These are phyloP conservation scores for Camelina hispida DNA, from an alignment of 345 rosid species.

Conservation along the genomic window DNA sequence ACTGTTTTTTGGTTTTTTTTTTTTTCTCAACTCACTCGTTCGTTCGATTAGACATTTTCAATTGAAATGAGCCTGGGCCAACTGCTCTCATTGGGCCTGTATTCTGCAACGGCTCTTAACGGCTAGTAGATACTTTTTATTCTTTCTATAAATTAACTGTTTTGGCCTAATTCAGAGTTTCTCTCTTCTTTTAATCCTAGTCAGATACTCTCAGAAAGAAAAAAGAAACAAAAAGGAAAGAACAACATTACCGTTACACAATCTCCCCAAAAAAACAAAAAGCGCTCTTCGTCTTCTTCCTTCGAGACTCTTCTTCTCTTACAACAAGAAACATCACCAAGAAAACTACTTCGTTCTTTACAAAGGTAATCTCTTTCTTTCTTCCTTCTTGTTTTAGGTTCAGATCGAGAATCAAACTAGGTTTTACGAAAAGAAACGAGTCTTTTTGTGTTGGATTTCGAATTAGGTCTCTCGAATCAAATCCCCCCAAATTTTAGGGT, in stretches of 20 bases:
- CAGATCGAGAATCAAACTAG: not conserved
- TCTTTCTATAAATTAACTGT: not conserved
- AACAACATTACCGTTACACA: slow-evolving; percentile 26
- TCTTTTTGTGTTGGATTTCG: not conserved
- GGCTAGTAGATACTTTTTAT: slow-evolving; percentile 13
- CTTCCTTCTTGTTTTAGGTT: slow-evolving; percentile 17
- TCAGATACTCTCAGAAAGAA: not conserved
- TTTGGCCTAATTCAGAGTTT: not conserved
- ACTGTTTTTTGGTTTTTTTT: not conserved
- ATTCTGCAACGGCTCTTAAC: slow-evolving; percentile 42
- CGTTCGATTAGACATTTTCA: not conserved
- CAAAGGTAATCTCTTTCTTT: slow-evolving; percentile 10
- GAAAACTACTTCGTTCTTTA: not conserved
- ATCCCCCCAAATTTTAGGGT: slow-evolving; percentile 16
- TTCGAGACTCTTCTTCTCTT: not conserved
- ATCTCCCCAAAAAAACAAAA: slow-evolving; percentile 13
- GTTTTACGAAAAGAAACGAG: not conserved
- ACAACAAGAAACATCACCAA: slow-evolving; percentile 26
- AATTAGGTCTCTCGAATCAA: not conserved
- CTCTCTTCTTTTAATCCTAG: slow-evolving; percentile 1
- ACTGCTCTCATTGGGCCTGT: not conserved
- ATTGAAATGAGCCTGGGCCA: not conserved
- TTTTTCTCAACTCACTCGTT: not conserved
- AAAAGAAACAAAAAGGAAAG: slow-evolving; percentile 18
- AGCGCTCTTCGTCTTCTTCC: slow-evolving; percentile 29